phyloP scores from a whole-genome alignment of 73 alveolate species.

The Paramecium bursaria region DNA sequence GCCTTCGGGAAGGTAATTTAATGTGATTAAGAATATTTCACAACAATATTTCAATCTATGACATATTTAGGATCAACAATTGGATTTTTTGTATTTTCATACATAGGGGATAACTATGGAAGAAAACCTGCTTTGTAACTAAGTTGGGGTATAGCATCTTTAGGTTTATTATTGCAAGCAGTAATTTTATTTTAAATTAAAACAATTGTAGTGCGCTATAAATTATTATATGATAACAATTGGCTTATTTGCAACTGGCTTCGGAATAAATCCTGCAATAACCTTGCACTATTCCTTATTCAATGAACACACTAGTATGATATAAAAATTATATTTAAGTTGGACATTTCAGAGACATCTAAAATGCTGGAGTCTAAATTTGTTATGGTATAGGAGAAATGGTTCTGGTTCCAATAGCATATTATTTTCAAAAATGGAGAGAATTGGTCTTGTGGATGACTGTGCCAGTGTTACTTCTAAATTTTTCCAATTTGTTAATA shows the following conservation, averaged over 20 bases:
- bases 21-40: slow-evolving; percentile 1
- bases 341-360: slow-evolving; percentile 65
- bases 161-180: slow-evolving; percentile 36
- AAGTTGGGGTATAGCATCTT: slow-evolving; percentile 49
- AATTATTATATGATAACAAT: slow-evolving; percentile 10
- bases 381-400: slow-evolving; percentile 63
- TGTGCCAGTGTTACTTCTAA: slow-evolving; percentile 24
- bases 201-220: background rate
- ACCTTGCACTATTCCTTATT: slow-evolving; percentile 61
- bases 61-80: slow-evolving; percentile 46
- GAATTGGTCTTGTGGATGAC: slow-evolving; percentile 6
- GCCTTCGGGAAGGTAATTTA: background rate
- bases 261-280: slow-evolving; percentile 66
- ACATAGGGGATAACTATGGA: slow-evolving; percentile 63
- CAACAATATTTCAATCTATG: slow-evolving; percentile 24
- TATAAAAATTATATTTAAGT: too few species aligned
- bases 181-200: slow-evolving; percentile 9
- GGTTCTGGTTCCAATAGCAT: slow-evolving; percentile 38
- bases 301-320: slow-evolving; percentile 62
- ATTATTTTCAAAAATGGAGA: slow-evolving; percentile 63
- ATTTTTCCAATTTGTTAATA: slow-evolving; percentile 16
- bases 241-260: slow-evolving; percentile 50
- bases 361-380: slow-evolving; percentile 45
- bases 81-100: slow-evolving; percentile 63
- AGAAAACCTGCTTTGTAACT: slow-evolving; percentile 27